Percentiles rank a stretch among this genome's conserved stretches.
Conservation (phyloP, 176 grass and related monocot genomes). For the Bolboschoenus planiculmis region DNA sequence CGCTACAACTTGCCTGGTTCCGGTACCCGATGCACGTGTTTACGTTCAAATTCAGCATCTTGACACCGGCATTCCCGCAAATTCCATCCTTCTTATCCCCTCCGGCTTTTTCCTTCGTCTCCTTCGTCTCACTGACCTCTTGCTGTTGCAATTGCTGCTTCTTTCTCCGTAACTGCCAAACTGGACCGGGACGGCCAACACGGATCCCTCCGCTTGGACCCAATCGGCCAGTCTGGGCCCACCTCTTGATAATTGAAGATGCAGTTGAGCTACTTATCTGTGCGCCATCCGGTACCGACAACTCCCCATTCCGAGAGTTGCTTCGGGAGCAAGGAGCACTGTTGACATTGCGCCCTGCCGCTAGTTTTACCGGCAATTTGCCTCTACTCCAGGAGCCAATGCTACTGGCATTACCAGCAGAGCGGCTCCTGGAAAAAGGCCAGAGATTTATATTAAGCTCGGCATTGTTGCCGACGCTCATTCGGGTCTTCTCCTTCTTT, state of each 20-base stretch:
- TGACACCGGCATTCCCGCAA: not conserved
- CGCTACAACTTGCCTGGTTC: constrained; percentile 35
- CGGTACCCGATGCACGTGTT: constrained; percentile 53
- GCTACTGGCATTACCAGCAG: constrained; percentile 46
- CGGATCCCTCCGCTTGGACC: constrained; percentile 42
- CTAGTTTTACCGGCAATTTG: not conserved
- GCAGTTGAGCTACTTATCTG: not conserved
- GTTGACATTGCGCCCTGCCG: constrained; percentile 38
- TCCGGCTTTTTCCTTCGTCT: constrained; percentile 2
- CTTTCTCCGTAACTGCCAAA: constrained; percentile 72
- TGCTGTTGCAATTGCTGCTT: constrained; percentile 32
- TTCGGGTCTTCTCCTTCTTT: constrained; percentile 42
- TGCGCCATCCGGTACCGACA: constrained; percentile 14
- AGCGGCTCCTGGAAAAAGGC: constrained; percentile 93
- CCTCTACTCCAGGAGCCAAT: constrained; percentile 7
- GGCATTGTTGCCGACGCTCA: constrained; percentile 45
- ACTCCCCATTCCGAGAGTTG: constrained; percentile 77
- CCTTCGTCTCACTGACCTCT: not conserved
- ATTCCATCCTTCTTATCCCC: constrained; percentile 35
- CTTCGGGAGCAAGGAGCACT: constrained; percentile 93
- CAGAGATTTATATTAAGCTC: constrained; percentile 98
- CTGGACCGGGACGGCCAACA: constrained; percentile 52
- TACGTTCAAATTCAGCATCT: constrained; percentile 36
- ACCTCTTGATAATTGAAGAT: constrained; percentile 44
- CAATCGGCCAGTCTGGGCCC: constrained; percentile 32